Evolutionary conservation across 208 protist genomes (phyloP).

Genomic region (Leishmania mexicana): DNA sequence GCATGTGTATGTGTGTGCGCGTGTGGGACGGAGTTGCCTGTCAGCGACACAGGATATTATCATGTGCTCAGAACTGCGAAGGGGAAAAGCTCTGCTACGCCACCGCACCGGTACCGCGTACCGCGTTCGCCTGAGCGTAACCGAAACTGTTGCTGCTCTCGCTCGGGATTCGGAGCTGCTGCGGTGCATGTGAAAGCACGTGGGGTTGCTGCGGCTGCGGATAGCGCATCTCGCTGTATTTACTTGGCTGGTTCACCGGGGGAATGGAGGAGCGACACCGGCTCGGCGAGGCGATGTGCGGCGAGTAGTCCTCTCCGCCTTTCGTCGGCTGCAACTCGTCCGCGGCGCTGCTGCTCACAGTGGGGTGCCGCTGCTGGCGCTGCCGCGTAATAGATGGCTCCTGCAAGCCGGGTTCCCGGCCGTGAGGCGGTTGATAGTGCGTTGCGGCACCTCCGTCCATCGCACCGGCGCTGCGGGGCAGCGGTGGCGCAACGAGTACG

Average conservation of each 20-base stretch:
- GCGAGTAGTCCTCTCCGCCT: background rate
- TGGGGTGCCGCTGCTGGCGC: background rate
- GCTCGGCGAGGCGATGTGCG: background rate
- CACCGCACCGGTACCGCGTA: background rate
- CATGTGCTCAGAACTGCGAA: background rate
- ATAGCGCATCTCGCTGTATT: background rate
- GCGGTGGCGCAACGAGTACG: background rate
- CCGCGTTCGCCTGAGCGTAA: background rate
- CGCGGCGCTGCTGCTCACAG: background rate
- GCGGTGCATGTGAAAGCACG: no score
- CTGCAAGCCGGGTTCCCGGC: background rate
- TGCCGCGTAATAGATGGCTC: background rate
- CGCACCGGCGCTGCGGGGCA: conserved; percentile 11
- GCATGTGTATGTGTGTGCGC: background rate
- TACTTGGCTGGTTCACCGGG: background rate
- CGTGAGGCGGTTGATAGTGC: background rate
- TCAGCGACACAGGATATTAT: background rate
- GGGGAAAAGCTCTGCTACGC: background rate
- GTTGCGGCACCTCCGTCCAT: background rate
- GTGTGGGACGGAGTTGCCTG: background rate
- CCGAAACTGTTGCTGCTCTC: background rate
- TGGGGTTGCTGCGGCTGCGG: background rate
- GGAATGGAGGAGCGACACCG: background rate
- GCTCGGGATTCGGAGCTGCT: background rate
- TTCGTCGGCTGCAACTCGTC: background rate